Evolutionary conservation across 1,284 basidiomycete genomes (phyloP), one percentile per base, ranked within the genome.

Genomic region (Takashimella tepidaria): DNA sequence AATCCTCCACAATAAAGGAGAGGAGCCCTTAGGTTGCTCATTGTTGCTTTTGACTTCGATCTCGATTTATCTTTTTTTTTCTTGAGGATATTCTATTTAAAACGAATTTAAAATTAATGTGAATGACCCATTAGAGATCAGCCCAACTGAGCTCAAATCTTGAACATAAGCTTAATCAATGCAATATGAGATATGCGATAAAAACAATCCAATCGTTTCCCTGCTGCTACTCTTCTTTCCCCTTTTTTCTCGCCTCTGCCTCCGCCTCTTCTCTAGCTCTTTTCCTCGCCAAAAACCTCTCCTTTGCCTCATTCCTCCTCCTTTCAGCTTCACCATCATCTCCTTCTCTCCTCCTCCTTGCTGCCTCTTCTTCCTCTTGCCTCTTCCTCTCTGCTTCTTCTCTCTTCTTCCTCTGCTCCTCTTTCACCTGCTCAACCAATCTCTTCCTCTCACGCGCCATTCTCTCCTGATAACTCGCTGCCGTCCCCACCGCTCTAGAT

Each of bases 201-300:
- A n/a, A n/a, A n/a, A n/a, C n/a, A n/a, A n/a, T n/a, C n/a, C n/a
- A n/a, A n/a, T n/a, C n/a, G n/a, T n/a, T n/a, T n/a, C n/a, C n/a
- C n/a, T n/a, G n/a, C 31, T 37, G 16, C 31, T 37, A 8, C 31
- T 16, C 31, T 16, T 37, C 31, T 16, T 37, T 37, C 10, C 10
- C 10, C 31, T 59, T 59, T 52, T 64, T 63, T 45, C 54, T 63
- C 43, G 51, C 55, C 31, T 58, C 55, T 16, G 45, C 56, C 22
- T 50, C 60, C 21, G 42, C 81, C 69, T 89, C 87, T 64, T 90
- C 59, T 65, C 82, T 86, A 62, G 81, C 82, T 53, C 87, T 81
- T 76, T 93, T 93, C 58, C 91, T 79, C 63, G 85, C 84, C 50
- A 89, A 68, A 67, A 87, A 92, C 54, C 90, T 81, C 60, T 86